Evolutionary conservation across 2,329 filamentous ascomycete species (phyloP).

Genomic region (Fusarium torreyae): DNA sequence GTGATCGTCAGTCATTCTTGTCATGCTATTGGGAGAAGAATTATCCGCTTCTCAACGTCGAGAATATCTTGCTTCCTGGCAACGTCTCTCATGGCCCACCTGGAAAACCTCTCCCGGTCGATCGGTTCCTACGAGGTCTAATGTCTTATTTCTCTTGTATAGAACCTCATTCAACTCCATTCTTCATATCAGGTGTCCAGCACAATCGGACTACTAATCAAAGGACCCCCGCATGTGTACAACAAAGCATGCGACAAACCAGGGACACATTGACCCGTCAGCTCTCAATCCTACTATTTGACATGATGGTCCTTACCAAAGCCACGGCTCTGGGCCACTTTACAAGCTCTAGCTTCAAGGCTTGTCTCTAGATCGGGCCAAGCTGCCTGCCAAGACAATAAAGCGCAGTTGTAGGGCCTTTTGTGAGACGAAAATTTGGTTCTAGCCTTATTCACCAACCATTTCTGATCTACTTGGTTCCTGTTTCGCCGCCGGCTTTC

Average conservation of each 20-base stretch:
- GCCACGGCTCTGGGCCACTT: background rate
- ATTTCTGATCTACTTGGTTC: background rate
- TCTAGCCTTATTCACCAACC: background rate
- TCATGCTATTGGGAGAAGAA: conserved; percentile 3
- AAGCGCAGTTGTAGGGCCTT: background rate
- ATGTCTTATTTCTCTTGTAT: background rate
- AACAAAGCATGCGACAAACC: conserved; percentile 2
- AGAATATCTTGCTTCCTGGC: conserved; percentile 8
- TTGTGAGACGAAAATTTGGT: background rate
- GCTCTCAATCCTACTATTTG: background rate
- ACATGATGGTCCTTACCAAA: background rate
- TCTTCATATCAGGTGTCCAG: background rate
- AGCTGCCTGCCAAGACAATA: conserved; percentile 5
- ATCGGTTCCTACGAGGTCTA: background rate
- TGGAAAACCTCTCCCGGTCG: background rate
- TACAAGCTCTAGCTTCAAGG: background rate
- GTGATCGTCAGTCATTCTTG: background rate
- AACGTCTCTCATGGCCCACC: conserved; percentile 1
- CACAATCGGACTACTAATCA: background rate
- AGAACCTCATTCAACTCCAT: background rate
- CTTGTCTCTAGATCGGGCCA: background rate
- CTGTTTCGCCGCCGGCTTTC: background rate
- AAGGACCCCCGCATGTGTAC: conserved; percentile 8
- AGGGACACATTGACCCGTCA: background rate
- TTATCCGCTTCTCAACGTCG: background rate